Percentiles rank a stretch among this genome's conserved stretches.
Evolutionary conservation across 1,284 basidiomycete genomes (phyloP).

Genomic region (Cutaneotrichosporon sp.): DNA sequence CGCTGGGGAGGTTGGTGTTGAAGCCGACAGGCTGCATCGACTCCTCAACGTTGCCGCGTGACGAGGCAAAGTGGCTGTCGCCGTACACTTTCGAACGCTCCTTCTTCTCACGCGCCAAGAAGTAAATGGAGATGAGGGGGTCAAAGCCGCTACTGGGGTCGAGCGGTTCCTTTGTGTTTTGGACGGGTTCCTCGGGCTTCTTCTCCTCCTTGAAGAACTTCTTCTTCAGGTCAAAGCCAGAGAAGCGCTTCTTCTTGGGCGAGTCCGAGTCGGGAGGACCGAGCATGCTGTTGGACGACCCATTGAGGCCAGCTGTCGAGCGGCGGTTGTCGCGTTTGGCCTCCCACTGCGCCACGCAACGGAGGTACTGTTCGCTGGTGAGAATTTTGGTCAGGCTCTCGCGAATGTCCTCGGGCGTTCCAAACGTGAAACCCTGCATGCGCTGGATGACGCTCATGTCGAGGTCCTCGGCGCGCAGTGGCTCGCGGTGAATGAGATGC

Average conservation of each 20-base stretch:
- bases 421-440: slow-evolving; percentile 98
- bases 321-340: slow-evolving; percentile 54
- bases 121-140: slow-evolving; percentile 93
- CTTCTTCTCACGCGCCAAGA: slow-evolving; percentile 88
- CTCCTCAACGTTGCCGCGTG: slow-evolving; percentile 58
- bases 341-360: slow-evolving; percentile 72
- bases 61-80: slow-evolving; percentile 86
- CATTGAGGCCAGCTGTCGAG: slow-evolving; percentile 15
- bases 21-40: slow-evolving; percentile 52
- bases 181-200: slow-evolving; percentile 34
- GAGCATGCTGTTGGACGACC: slow-evolving; percentile 24
- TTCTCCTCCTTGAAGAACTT: slow-evolving; percentile 68
- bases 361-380: slow-evolving; percentile 69
- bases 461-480: slow-evolving; percentile 77
- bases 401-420: slow-evolving; percentile 78
- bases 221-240: slow-evolving; percentile 91
- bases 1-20: slow-evolving; percentile 69
- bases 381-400: slow-evolving; percentile 67
- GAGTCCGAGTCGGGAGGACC: slow-evolving; percentile 27
- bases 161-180: slow-evolving; percentile 45
- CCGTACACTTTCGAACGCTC: slow-evolving; percentile 91
- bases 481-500: slow-evolving; percentile 81
- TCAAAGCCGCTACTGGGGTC: slow-evolving; percentile 93
- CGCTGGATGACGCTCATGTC: slow-evolving; percentile 78
- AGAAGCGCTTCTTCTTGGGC: slow-evolving; percentile 60